Percentiles rank a stretch among this genome's conserved stretches.
phyloP scores from a whole-genome alignment of 768 basidiomycete genomes.

The Podaxis sp. region DNA sequence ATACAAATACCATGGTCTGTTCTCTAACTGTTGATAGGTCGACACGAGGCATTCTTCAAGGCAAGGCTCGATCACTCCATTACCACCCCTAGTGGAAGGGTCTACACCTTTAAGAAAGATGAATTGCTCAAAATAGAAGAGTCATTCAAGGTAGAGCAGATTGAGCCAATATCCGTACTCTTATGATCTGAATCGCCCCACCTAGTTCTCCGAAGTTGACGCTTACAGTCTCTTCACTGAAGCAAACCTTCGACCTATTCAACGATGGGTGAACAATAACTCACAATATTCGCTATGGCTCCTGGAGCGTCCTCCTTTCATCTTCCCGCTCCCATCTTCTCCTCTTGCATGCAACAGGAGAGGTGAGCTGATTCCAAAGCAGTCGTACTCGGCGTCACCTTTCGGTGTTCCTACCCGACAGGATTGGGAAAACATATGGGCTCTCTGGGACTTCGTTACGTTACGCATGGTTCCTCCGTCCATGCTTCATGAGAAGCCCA shows the following conservation, averaged over 20 bases:
- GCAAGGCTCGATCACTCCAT: conserved; percentile 61
- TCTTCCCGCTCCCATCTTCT: conserved; percentile 58
- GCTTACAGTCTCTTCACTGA: conserved; percentile 64
- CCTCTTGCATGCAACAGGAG: conserved; percentile 22
- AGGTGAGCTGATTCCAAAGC: conserved; percentile 1
- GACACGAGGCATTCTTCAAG: conserved; percentile 81
- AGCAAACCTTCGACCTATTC: conserved; percentile 76
- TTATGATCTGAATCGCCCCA: neutral
- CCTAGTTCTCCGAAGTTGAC: conserved; percentile 77
- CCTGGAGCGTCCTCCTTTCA: conserved; percentile 80
- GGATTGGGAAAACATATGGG: conserved; percentile 87
- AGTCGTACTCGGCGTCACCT: conserved; percentile 26
- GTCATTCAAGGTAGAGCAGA: conserved; percentile 69
- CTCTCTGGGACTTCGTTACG: conserved; percentile 83
- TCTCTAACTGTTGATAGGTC: conserved; percentile 39
- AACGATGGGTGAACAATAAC: conserved; percentile 77
- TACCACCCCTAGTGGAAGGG: conserved; percentile 38
- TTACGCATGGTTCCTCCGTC: conserved; percentile 80
- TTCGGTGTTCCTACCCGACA: conserved; percentile 67
- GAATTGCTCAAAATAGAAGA: conserved; percentile 86
- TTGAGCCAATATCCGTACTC: neutral
- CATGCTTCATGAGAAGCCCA: conserved; percentile 88
- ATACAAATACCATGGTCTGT: neutral
- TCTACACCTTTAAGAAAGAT: conserved; percentile 55
- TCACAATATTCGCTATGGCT: conserved; percentile 84